phyloP scores from a whole-genome alignment of 176 grass and related monocot species.

The Oryza brachyantha region DNA sequence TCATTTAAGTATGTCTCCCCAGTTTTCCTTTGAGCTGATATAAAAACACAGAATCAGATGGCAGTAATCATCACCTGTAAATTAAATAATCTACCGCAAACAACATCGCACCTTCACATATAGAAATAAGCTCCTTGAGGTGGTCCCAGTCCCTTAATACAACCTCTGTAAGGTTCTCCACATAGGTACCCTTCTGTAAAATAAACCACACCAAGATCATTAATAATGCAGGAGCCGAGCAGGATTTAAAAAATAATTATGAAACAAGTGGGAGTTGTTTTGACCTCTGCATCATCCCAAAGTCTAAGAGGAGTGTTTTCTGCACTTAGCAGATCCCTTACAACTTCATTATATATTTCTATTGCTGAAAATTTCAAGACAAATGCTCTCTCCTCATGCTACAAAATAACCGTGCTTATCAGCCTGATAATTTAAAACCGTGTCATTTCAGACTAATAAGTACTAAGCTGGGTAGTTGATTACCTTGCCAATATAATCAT shows the following conservation, averaged over 20 bases:
- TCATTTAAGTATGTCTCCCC: conserved; percentile 87
- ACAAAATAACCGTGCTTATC: conserved; percentile 23
- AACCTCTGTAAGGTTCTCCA: conserved; percentile 83
- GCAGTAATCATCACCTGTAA: not conserved
- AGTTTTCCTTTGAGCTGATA: conserved; percentile 77
- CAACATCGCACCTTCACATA: conserved; percentile 73
- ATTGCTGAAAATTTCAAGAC: conserved; percentile 92
- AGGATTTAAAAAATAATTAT: not conserved
- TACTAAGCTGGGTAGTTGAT: not conserved
- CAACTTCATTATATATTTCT: conserved; percentile 94
- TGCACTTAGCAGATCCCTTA: conserved; percentile 77
- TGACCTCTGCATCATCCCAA: conserved; percentile 91
- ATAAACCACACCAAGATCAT: conserved; percentile 33
- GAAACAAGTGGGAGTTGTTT: conserved; percentile 6
- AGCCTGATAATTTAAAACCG: not conserved
- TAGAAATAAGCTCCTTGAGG: conserved; percentile 76
- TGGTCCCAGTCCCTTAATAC: conserved; percentile 70
- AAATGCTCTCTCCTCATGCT: conserved; percentile 97
- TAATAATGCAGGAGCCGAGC: conserved; percentile 15
- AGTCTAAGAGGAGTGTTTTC: conserved; percentile 67
- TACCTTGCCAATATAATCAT: conserved; percentile 92
- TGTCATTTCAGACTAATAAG: not conserved
- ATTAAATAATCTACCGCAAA: conserved; percentile 26
- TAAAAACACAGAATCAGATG: conserved; percentile 33
- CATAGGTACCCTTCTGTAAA: conserved; percentile 74